Evolutionary conservation across 2,329 filamentous ascomycete species (phyloP).

Genomic region (Colletotrichum theobromicola): DNA sequence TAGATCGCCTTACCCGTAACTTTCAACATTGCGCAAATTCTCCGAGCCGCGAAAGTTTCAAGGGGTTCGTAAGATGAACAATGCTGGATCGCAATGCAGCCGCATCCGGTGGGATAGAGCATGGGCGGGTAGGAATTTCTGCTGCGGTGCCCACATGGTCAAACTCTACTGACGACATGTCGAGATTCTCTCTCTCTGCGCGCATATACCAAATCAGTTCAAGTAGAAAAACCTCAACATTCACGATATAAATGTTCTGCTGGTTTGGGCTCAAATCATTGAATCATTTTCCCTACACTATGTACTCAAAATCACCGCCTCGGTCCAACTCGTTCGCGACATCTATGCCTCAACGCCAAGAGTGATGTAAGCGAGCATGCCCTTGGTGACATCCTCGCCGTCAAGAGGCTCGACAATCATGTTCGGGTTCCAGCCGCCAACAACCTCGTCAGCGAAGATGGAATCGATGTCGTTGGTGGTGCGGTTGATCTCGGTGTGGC

Average conservation of each 20-base stretch:
- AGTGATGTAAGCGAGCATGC: slow-evolving; percentile 13
- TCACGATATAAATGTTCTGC: not conserved
- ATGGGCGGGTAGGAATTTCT: not conserved
- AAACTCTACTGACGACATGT: not conserved
- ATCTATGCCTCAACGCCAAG: slow-evolving; percentile 4
- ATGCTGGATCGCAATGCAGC: not conserved
- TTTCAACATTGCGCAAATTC: not conserved
- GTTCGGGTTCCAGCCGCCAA: slow-evolving; percentile 11
- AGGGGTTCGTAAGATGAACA: not conserved
- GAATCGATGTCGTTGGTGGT: slow-evolving; percentile 9
- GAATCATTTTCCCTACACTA: not conserved
- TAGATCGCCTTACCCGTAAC: not conserved
- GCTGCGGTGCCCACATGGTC: not conserved
- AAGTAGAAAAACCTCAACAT: accelerated
- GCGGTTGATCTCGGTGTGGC: slow-evolving; percentile 37
- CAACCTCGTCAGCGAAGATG: not conserved
- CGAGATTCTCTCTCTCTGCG: not conserved
- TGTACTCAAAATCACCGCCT: not conserved
- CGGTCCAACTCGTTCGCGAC: not conserved
- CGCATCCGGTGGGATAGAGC: not conserved
- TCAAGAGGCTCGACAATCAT: slow-evolving; percentile 12
- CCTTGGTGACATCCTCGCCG: slow-evolving; percentile 9
- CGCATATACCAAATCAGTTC: not conserved
- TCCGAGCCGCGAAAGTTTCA: not conserved
- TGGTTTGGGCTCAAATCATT: not conserved